Conservation (phyloP, 345 rosid genomes). For the Eutrema yunnanense region DNA sequence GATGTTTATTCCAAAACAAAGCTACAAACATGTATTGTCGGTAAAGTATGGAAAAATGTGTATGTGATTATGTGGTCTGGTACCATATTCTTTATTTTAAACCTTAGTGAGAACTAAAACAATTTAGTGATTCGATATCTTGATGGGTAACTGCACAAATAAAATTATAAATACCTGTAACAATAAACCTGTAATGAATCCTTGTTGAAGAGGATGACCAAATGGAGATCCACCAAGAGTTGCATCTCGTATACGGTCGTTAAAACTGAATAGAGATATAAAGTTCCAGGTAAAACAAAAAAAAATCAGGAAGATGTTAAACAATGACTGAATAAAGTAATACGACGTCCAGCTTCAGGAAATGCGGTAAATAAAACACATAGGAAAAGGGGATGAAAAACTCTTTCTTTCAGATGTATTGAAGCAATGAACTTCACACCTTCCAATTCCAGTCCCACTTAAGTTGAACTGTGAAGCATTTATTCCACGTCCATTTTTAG, state of each 20-base stretch:
- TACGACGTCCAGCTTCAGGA: not conserved
- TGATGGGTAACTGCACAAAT: not conserved
- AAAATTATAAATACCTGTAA: constrained; percentile 53
- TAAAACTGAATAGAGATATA: constrained; percentile 55
- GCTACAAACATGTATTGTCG: not conserved
- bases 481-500: constrained; percentile 84
- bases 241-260: constrained; percentile 97
- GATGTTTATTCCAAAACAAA: not conserved
- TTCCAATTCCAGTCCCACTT: constrained; percentile 81
- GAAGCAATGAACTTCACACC: constrained; percentile 37
- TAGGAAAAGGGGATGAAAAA: not conserved
- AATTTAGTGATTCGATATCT: not conserved
- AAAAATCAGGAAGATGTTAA: not conserved
- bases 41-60: not conserved
- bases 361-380: not conserved
- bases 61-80: not conserved
- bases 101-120: not conserved
- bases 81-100: not conserved
- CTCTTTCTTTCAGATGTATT: not conserved
- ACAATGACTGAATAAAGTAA: constrained; percentile 5
- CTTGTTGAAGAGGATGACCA: constrained; percentile 97
- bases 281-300: constrained; percentile 8
- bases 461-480: constrained; percentile 85
- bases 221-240: constrained; percentile 97
- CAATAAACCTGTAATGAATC: constrained; percentile 77